Evolutionary conservation across 202 grass and related monocot genomes (phyloP).

Genomic region (Setaria viridis): DNA sequence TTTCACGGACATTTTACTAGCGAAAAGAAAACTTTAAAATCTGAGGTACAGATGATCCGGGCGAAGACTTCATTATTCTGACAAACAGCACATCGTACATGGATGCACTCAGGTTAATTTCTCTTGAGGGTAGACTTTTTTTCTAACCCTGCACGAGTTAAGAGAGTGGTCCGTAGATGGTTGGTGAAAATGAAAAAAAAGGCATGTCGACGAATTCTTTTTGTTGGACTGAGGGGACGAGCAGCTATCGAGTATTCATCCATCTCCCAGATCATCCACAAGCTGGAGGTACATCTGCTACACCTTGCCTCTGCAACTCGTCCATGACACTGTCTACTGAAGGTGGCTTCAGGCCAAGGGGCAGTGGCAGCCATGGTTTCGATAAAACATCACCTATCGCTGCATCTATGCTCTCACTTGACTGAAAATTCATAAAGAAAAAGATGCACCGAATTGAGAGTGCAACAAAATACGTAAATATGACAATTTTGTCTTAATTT

Average conservation of each 20-base stretch:
- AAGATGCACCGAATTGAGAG: neutral
- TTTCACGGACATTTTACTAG: too few relatives aligned
- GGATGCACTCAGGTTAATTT: conserved; percentile 21
- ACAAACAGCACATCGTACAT: neutral
- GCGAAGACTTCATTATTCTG: neutral
- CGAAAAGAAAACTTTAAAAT: too few relatives aligned
- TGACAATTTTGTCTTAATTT: neutral
- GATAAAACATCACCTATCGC: conserved; percentile 82
- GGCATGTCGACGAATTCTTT: conserved; percentile 43
- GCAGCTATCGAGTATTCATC: neutral
- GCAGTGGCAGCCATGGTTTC: conserved; percentile 85
- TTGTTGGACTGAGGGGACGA: neutral
- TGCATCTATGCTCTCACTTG: conserved; percentile 74
- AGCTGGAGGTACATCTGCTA: conserved; percentile 63
- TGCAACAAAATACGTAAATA: neutral
- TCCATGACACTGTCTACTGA: conserved; percentile 73
- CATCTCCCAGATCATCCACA: conserved; percentile 33
- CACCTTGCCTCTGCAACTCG: conserved; percentile 76
- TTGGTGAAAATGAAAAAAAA: conserved; percentile 2
- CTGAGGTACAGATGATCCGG: too few relatives aligned
- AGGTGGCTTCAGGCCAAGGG: conserved; percentile 89
- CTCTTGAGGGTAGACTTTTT: neutral
- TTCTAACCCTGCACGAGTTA: conserved; percentile 4
- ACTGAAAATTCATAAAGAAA: conserved; percentile 42
- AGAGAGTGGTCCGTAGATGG: conserved; percentile 4